Conservation (phyloP, 495 filamentous ascomycete species). For the Amphirosellinia nigrospora region DNA sequence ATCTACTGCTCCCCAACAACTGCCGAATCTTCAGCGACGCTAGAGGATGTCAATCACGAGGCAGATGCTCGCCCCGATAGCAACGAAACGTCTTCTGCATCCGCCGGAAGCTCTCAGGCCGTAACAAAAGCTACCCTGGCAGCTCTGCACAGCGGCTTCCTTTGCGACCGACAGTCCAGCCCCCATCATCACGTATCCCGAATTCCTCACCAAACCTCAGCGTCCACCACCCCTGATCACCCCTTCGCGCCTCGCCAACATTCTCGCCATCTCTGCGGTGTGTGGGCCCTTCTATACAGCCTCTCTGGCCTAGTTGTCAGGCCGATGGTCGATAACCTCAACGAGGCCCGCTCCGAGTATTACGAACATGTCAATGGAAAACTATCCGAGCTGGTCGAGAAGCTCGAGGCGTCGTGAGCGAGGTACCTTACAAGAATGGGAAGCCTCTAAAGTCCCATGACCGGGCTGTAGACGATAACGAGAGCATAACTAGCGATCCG, state of each 20-base stretch:
- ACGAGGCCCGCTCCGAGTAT: constrained; percentile 81
- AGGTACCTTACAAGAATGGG: constrained; percentile 45
- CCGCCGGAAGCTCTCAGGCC: constrained; percentile 26
- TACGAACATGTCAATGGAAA: constrained; percentile 67
- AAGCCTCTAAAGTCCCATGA: constrained; percentile 28
- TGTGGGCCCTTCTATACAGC: constrained; percentile 78
- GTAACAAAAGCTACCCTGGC: constrained; percentile 27
- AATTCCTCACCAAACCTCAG: constrained; percentile 79
- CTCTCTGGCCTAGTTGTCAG: constrained; percentile 78
- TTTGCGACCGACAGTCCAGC: constrained; percentile 58
- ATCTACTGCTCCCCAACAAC: constrained; percentile 34
- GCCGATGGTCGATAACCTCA: constrained; percentile 81
- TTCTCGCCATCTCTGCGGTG: constrained; percentile 75
- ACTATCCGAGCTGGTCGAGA: constrained; percentile 71
- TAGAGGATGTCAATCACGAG: constrained; percentile 25
- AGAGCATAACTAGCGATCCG: constrained; percentile 62
- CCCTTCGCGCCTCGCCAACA: constrained; percentile 72
- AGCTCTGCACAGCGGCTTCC: constrained; percentile 25
- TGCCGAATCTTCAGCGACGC: constrained; percentile 29
- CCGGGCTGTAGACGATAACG: constrained; percentile 40
- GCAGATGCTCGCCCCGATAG: constrained; percentile 10
- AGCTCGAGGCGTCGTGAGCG: constrained; percentile 75
- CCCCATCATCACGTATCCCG: constrained; percentile 97
- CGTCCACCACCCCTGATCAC: constrained; percentile 74
- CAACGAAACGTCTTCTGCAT: constrained; percentile 17